Conservation (phyloP, 2,329 filamentous ascomycete species). For the Ilyonectria sp. region DNA sequence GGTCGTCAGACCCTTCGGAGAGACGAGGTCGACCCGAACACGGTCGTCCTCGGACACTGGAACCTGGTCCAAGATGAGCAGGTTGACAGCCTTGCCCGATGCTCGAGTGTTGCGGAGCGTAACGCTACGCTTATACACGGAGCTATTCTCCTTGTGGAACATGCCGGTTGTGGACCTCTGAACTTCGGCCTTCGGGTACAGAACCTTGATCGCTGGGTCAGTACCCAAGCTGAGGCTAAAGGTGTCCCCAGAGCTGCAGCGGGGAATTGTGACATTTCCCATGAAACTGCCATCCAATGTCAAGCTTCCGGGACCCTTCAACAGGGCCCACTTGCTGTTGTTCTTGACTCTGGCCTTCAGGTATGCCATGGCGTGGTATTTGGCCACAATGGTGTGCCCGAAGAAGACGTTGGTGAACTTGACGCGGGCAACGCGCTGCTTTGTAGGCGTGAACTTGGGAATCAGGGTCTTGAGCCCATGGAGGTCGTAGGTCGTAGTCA, state of each 20-base stretch:
- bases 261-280: conserved; percentile 69
- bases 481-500: conserved; percentile 74
- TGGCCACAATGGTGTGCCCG: conserved; percentile 72
- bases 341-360: conserved; percentile 72
- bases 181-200: conserved; percentile 70
- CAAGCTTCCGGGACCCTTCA: conserved; percentile 69
- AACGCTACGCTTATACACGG: conserved; percentile 64
- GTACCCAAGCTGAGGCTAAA: conserved; percentile 72
- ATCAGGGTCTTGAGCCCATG: conserved; percentile 70
- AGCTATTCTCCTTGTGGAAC: conserved; percentile 68
- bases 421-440: conserved; percentile 73
- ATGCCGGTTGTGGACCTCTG: conserved; percentile 66
- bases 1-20: conserved; percentile 62
- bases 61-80: conserved; percentile 73
- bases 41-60: conserved; percentile 74
- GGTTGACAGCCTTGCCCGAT: conserved; percentile 55
- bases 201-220: conserved; percentile 70
- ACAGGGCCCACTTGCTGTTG: conserved; percentile 68
- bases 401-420: conserved; percentile 66
- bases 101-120: conserved; percentile 67
- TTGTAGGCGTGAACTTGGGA: conserved; percentile 65
- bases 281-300: conserved; percentile 76
- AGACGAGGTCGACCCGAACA: conserved; percentile 65
- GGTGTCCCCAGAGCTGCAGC: conserved; percentile 67
- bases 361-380: conserved; percentile 72